Conservation (phyloP, 768 basidiomycete species). For the Boletus tomentosulus region DNA sequence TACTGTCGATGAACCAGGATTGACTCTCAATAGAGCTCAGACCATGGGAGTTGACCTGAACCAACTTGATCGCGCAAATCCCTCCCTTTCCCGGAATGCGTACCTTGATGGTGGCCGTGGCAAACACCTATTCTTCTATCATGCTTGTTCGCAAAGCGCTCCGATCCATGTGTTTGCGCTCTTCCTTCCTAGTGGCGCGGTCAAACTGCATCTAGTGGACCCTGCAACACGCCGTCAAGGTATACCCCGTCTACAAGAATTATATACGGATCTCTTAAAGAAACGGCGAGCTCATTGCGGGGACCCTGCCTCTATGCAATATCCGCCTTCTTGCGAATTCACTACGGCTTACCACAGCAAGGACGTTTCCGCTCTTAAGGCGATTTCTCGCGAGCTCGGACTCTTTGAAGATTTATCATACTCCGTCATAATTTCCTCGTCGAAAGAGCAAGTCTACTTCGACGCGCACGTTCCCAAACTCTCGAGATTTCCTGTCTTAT, state of each 20-base stretch:
- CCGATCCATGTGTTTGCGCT: slow-evolving; percentile 85
- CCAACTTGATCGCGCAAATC: slow-evolving; percentile 65
- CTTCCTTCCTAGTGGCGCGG: slow-evolving; percentile 67
- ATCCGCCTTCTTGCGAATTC: slow-evolving; percentile 61
- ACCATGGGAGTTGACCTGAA: slow-evolving; percentile 77
- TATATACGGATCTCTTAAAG: slow-evolving; percentile 60
- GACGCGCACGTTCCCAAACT: slow-evolving; percentile 68
- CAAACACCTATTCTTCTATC: slow-evolving; percentile 87
- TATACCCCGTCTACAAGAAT: slow-evolving; percentile 69
- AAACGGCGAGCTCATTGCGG: slow-evolving; percentile 45
- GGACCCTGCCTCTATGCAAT: slow-evolving; percentile 49
- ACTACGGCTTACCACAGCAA: slow-evolving; percentile 72
- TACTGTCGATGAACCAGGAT: slow-evolving; percentile 53
- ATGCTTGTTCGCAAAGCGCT: slow-evolving; percentile 68
- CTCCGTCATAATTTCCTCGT: slow-evolving; percentile 79
- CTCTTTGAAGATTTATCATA: slow-evolving; percentile 69
- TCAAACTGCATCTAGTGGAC: slow-evolving; percentile 87
- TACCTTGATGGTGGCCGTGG: slow-evolving; percentile 74
- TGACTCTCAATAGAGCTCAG: slow-evolving; percentile 80
- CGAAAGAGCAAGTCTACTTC: slow-evolving; percentile 80
- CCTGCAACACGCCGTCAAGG: slow-evolving; percentile 82
- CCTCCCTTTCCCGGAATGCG: slow-evolving; percentile 53
- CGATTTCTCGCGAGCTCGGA: slow-evolving; percentile 83
- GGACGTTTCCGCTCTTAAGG: slow-evolving; percentile 76
- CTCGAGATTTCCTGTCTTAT: slow-evolving; percentile 80